Evolutionary conservation across 2,329 filamentous ascomycete species (phyloP).

Genomic region (Botrytis deweyae): DNA sequence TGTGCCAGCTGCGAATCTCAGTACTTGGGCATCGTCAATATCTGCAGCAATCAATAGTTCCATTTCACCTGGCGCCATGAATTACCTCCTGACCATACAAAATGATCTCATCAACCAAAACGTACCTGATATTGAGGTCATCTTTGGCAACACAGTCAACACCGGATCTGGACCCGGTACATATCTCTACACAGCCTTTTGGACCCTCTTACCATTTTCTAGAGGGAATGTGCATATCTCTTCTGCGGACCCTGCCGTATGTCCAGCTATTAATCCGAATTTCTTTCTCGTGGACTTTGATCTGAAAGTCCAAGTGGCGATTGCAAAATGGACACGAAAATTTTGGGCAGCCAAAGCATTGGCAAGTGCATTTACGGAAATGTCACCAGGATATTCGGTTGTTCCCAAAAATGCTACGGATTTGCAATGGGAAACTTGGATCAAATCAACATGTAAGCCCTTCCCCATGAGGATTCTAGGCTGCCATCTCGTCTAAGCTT

Average conservation of each 20-base stretch:
- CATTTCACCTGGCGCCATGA: constrained; percentile 36
- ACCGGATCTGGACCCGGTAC: constrained; percentile 28
- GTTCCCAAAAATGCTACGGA: constrained; percentile 24
- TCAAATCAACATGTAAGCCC: constrained; percentile 23
- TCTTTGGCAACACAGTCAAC: constrained; percentile 38
- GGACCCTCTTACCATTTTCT: constrained; percentile 45
- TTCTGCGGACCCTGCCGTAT: constrained; percentile 40
- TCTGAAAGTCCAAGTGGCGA: constrained; percentile 36
- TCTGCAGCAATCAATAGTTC: constrained; percentile 34
- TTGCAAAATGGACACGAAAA: constrained; percentile 24
- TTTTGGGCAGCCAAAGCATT: constrained; percentile 24
- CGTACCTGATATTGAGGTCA: constrained; percentile 49
- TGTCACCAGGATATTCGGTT: constrained; percentile 20
- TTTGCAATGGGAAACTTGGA: constrained; percentile 21
- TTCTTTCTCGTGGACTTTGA: constrained; percentile 48
- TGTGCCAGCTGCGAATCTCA: constrained; percentile 6
- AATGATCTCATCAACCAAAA: constrained; percentile 48
- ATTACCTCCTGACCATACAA: constrained; percentile 48
- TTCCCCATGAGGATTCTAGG: neutral
- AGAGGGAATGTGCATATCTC: constrained; percentile 46
- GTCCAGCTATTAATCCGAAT: constrained; percentile 45
- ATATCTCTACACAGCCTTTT: constrained; percentile 42
- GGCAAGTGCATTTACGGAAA: constrained; percentile 7
- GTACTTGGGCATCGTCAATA: constrained; percentile 14
- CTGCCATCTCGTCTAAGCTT: neutral